A percentile compares a stretch with the other conserved stretches of the same genome.
These are phyloP conservation scores for Ilex asprella DNA, from an alignment of 257 asterid species.

Conservation along the genomic window DNA sequence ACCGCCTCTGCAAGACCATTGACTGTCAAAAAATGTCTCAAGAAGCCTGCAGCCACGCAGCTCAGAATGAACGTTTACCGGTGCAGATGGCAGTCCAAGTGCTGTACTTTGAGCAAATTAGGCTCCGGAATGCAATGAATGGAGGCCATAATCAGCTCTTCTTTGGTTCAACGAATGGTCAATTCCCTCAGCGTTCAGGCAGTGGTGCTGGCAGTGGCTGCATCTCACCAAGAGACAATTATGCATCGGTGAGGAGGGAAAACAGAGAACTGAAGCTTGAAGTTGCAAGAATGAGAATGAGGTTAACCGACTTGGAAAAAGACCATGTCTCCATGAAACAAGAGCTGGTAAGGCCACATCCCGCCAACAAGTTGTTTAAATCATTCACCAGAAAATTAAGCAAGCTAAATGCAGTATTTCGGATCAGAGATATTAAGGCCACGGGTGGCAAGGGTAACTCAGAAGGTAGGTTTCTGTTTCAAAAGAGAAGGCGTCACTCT, in stretches of 20 bases:
- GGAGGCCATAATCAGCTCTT: background rate
- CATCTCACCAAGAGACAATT: conserved; percentile 1
- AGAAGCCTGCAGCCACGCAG: conserved; percentile 5
- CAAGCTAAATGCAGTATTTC: background rate
- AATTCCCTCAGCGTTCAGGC: conserved; percentile 3
- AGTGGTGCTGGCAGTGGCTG: conserved; percentile 3
- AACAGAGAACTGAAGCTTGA: conserved; percentile 6
- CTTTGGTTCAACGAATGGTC: background rate
- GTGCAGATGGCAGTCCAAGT: conserved; percentile 5
- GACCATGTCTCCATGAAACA: conserved; percentile 3
- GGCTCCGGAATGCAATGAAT: conserved; percentile 1
- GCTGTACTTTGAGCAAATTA: conserved; percentile 1
- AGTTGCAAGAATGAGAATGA: conserved; percentile 2
- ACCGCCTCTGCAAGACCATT: conserved; percentile 3
- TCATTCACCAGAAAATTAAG: background rate
- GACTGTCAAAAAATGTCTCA: conserved; percentile 1
- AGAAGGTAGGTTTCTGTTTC: background rate
- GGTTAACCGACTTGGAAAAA: background rate
- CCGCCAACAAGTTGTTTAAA: background rate
- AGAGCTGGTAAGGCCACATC: background rate
- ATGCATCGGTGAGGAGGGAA: conserved; percentile 1
- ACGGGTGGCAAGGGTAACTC: background rate
- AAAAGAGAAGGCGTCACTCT: conserved; percentile 1
- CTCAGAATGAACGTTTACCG: conserved; percentile 1
- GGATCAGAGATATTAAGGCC: background rate